phyloP scores from a whole-genome alignment of 2,329 filamentous ascomycete species.

The Calcarisporium arbuscula region DNA sequence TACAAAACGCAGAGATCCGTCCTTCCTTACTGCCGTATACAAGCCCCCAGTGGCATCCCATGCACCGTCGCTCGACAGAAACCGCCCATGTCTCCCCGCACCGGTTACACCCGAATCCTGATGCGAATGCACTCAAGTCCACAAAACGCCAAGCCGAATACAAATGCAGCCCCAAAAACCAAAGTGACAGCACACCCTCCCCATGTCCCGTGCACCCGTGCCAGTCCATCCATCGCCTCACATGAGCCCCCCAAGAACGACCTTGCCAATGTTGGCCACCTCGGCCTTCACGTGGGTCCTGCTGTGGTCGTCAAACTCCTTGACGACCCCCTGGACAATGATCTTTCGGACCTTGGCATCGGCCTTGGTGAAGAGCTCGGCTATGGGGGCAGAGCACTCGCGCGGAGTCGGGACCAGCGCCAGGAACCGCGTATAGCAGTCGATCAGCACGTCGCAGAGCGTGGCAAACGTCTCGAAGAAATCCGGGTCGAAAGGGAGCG shows the following conservation, averaged over 20 bases:
- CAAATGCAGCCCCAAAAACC: no score
- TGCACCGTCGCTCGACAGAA: no score
- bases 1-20: no score
- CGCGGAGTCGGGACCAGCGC: constrained; percentile 68
- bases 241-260: constrained; percentile 84
- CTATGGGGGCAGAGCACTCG: constrained; percentile 62
- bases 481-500: constrained; percentile 90
- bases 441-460: constrained; percentile 89
- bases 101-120: no score
- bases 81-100: no score
- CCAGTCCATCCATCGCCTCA: constrained; percentile 21
- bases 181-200: no score
- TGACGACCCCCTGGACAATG: constrained; percentile 76
- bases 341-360: constrained; percentile 83
- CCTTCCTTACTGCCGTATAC: no score
- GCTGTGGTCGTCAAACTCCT: constrained; percentile 89
- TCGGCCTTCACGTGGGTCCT: constrained; percentile 71
- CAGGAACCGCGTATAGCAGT: constrained; percentile 78
- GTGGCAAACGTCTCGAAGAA: constrained; percentile 96
- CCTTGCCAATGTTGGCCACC: constrained; percentile 77
- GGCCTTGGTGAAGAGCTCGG: constrained; percentile 84
- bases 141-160: no score
- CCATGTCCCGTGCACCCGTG: background rate
- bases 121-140: no score
- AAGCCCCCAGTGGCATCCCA: no score